These are phyloP conservation scores for Extremus antarcticus DNA, from an alignment of 495 filamentous ascomycete genomes.

Conservation along the genomic window DNA sequence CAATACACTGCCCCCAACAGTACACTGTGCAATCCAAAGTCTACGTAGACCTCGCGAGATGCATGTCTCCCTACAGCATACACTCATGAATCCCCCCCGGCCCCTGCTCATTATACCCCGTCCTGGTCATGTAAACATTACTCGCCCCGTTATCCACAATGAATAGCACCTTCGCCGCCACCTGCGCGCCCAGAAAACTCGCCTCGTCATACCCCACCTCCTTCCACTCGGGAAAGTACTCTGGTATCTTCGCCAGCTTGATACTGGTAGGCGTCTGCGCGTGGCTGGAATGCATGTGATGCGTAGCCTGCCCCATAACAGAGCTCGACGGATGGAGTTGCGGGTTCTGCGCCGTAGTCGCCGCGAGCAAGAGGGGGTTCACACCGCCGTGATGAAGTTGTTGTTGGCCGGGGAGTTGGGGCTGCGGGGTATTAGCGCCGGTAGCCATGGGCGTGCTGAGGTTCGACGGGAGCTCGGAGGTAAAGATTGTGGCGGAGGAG, in stretches of 20 bases:
- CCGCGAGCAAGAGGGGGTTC: slow-evolving; percentile 85
- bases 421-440: slow-evolving; percentile 78
- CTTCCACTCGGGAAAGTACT: slow-evolving; percentile 91
- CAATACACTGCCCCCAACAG: no score
- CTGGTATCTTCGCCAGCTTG: slow-evolving; percentile 64
- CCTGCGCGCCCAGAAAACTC: slow-evolving; percentile 64
- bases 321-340: slow-evolving; percentile 34
- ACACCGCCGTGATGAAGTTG: slow-evolving; percentile 47
- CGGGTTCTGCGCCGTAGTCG: slow-evolving; percentile 56
- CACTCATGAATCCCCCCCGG: slow-evolving; percentile 55
- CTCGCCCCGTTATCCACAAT: slow-evolving; percentile 58
- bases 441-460: slow-evolving; percentile 82
- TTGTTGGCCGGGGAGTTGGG: slow-evolving; percentile 36
- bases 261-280: slow-evolving; percentile 83
- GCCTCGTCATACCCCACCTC: slow-evolving; percentile 54
- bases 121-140: slow-evolving; percentile 61
- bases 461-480: slow-evolving; percentile 84
- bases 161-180: slow-evolving; percentile 65
- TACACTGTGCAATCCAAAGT: no score
- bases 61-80: slow-evolving; percentile 13
- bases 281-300: slow-evolving; percentile 58
- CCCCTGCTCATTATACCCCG: slow-evolving; percentile 70
- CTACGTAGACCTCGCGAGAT: no score
- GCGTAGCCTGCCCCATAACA: slow-evolving; percentile 32
- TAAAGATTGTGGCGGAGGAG: slow-evolving; percentile 87